Base-by-base conservation (phyloP, 2,329 filamentous ascomycete species). In the Tolypocladium nubicola region DNA sequence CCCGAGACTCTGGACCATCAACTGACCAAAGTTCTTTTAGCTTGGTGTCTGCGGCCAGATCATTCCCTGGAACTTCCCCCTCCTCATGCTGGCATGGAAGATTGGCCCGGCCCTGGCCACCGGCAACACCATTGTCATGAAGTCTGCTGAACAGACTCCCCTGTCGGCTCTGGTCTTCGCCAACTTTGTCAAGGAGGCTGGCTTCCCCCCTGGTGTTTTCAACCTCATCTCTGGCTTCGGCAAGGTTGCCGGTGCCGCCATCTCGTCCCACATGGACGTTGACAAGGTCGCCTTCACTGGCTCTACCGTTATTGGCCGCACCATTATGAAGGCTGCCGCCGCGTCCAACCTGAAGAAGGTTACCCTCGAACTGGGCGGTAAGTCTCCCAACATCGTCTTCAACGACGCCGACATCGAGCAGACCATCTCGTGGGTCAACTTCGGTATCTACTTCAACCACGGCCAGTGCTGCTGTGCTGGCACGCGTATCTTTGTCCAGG, bases 1-100 rank as follows among this genome's bases (percentile, higher is more conserved):
- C 23, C 16, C 16, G 16, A n/a, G 10, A 3, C 10, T 33, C 6
- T 33, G 23, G 11, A 21, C 33, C 23, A 5, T 30, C 26, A 30
- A 30, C 26, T 30, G 26, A 30, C 26, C 26, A 30, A 30, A 30
- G 6, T 30, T 30, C 26, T 30, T 16, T 41, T 35, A 73, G 70
- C 77, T 88, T 62, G 88, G 88, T 72, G 87, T 91, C 59, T 91
- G 89, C 72, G 90, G 86, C 68, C 89, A 94, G 73, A 92, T 93
- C 69, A 93, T 94, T 66, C 89, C 89, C 61, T 92, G 89, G 89
- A 93, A 93, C 79, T 93, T 90, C 76, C 89, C 89, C 9, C 76
- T 93, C 52, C 82, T 89, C 68, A 92, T 92, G 88, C 81, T 81
- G 70, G 80, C 82, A 56, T 95, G 90, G 90, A 95, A 95, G 83